Base-by-base conservation (phyloP, 352 stramenopile species). In the Globisporangium heterothallicum region DNA sequence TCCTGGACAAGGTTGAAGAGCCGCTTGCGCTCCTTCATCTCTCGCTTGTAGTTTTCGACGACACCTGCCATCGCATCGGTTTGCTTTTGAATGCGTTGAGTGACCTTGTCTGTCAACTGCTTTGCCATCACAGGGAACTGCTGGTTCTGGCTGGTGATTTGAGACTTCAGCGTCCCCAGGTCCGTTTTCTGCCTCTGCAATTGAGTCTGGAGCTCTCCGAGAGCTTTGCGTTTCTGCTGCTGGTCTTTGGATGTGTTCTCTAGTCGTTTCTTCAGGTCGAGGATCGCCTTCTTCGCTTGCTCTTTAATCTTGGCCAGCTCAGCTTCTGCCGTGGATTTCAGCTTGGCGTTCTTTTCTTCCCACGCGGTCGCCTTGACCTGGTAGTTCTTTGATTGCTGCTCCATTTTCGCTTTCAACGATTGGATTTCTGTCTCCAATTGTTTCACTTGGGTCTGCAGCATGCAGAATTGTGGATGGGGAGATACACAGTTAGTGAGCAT, bases 1-100 rank as follows among this genome's bases (percentile, higher is more conserved):
- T 97, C 92, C 51, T 98, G 88, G 32, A 99, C 96, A 25, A 97
- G 78, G 50, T 96, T 97, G 50, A 99, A 96, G 40, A 99, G 66
- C 29, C 96, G 85, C 53, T 94, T 94, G 35, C 84, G 80, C 62
- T 93, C 81, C 47, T 92, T 92, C 51, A 94, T 78, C 54, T 94
- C 84, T 27, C 84, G 80, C 47, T 92, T 88, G 70, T 95, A 95
- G 56, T 93, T 95, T 41, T 95, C 84, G 24, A 95, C 81, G 13
- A 95, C 78, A 19, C 79, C 84, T 12, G 79, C 72, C 77, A 94
- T 88, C 9, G 79, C 84, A 42, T 88, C 79, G 4, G 77, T 64
- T 42, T 94, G 84, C 42, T 82, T 79, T 48, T 86, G 65, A 8
- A 92, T 61, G 9, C 84, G 81, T 38, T 84, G 66, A 6, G 71